Evolutionary conservation across 2,329 filamentous ascomycete species (phyloP), one percentile per base, ranked within the genome.

Genomic region (Cladophialophora bantiana): DNA sequence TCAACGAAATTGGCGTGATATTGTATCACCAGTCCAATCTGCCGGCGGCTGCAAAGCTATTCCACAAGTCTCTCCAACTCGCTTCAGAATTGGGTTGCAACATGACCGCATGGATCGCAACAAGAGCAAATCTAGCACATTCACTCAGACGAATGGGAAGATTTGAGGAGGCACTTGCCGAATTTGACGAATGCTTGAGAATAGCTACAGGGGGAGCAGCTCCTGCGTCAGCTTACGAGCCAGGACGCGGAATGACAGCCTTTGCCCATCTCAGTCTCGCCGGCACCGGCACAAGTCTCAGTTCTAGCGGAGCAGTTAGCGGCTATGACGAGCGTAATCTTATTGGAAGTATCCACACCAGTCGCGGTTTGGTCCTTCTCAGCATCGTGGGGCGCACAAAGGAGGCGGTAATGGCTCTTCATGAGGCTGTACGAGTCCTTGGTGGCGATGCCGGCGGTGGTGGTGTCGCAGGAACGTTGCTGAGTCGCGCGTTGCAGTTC

Each of bases 1-100:
- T 99, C 63, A 99, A 99, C 77, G 95, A 99, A 80, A 90, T 98
- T 81, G 96, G 94, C 3, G 89, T 98, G 3, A 93, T 97, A n/a
- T 90, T 93, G 71, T 99, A 97, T 76, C 93, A 98, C 77, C 93
- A 97, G 76, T 89, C 92, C 72, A 87, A 91, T 59, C 86, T 93
- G 6, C 84, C 88, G 66, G 89, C 91, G 31, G 93, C 95, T 0
- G 88, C 92, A 9, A 85, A 88, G 35, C 87, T 94, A 69, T 98
- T 99, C 77, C 84, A 85, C 7, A 87, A 89, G 68, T 92, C 95
- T 0, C 85, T 99, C 18, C 82, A 85, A 56, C 87, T 97, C 61
- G 91, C 93, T 1, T 86, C 89, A 3, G 89, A 94, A 42, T 93
- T 96, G 68, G 90, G 93, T 69, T 90, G 92, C 63, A 92, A 96